Base-by-base conservation (phyloP, 2,329 filamentous ascomycete genomes). In the Stagonosporopsis cucurbitacearum region DNA sequence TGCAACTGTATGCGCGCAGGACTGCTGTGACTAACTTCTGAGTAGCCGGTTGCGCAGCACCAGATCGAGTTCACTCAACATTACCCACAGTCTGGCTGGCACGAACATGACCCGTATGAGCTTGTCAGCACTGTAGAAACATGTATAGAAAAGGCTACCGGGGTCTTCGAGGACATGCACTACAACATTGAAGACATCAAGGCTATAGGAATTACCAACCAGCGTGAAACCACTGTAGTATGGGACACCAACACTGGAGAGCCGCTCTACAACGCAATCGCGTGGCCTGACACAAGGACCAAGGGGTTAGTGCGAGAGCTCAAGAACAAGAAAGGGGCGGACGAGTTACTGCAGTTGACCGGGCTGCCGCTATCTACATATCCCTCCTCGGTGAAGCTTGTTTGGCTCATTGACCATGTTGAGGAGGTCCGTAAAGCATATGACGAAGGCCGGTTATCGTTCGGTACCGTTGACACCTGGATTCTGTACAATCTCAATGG, bases 381-480 rank as follows among this genome's bases (percentile, higher is more conserved):
- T 74, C 91, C 92, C 2, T 94, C 91, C 23, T 90, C 90, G 50
- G 88, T 92, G 60, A 96, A 96, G 78, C 81, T 96, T 12, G 76
- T 90, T 49, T 96, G 92, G 92, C 82, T 96, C 65, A 80, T 96
- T 51, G 82, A 87, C 54, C 88, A 96, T 67, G 81, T 88, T 15
- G 80, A 86, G 12, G 81, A 83, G 33, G 91, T 96, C 45, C 84
- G 84, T 63, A 79, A 87, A 50, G 90, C 90, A 1, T 95, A 96
- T 74, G 88, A 92, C 9, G 87, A 88, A 51, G 86, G 89, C 19
- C 84, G 87, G 12, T 81, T 96, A 20, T 86, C 89, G 6, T 96
- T 96, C 68, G 92, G 92, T 50, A 96, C 92, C 6, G 87, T 96
- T 57, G 92, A 96, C 75, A 86, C 89, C 2, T 96, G 92, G 92